These are phyloP conservation scores for Pleurotus giganteus DNA, from an alignment of 768 basidiomycete species.

Conservation along the genomic window DNA sequence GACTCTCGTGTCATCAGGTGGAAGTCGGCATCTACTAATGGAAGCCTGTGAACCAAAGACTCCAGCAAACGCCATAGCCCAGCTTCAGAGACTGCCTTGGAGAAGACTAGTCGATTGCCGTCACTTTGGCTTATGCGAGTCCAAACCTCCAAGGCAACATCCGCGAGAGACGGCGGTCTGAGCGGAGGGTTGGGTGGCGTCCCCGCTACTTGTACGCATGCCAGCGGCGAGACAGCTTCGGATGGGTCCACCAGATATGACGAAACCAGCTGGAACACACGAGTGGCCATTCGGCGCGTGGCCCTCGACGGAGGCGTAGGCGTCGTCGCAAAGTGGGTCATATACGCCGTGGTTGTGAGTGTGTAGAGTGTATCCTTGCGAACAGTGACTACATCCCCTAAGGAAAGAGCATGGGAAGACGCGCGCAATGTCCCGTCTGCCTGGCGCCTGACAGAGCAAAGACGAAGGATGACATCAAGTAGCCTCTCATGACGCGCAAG, in stretches of 20 bases:
- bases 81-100: conserved; percentile 53
- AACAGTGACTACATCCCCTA: conserved; percentile 66
- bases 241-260: conserved; percentile 73
- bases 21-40: conserved; percentile 75
- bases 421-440: conserved; percentile 36
- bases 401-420: conserved; percentile 58
- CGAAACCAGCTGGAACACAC: conserved; percentile 64
- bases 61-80: conserved; percentile 64
- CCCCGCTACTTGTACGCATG: conserved; percentile 54
- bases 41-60: conserved; percentile 80
- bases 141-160: conserved; percentile 82
- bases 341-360: conserved; percentile 57
- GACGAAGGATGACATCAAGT: conserved; percentile 63
- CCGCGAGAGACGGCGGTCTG: conserved; percentile 60
- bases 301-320: conserved; percentile 38
- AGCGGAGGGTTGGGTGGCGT: conserved; percentile 35
- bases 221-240: conserved; percentile 63
- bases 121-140: conserved; percentile 78
- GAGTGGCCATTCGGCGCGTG: conserved; percentile 47
- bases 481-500: conserved; percentile 65
- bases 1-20: conserved; percentile 56
- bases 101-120: conserved; percentile 71
- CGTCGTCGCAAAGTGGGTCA: conserved; percentile 44
- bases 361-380: conserved; percentile 78
- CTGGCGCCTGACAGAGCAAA: conserved; percentile 51